Conservation (phyloP, 257 asterid species). For the Ajuga chamaepitys region DNA sequence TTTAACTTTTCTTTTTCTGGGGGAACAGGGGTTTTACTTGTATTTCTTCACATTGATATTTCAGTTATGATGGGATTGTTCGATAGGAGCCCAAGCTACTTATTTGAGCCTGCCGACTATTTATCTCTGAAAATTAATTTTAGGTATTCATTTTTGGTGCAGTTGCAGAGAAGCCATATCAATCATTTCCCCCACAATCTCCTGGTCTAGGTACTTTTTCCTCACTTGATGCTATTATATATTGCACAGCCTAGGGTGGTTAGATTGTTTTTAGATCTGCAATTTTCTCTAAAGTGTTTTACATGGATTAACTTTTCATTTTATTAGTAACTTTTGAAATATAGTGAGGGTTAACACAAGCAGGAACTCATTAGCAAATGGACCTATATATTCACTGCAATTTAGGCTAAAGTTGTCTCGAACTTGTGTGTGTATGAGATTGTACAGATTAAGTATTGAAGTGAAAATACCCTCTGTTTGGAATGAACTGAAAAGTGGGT, state of each 20-base stretch:
- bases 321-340: neutral
- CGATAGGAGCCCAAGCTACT: neutral
- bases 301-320: neutral
- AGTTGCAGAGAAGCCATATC: slow-evolving; percentile 58
- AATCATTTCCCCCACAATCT: slow-evolving; percentile 37
- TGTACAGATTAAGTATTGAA: neutral
- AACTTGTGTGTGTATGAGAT: neutral
- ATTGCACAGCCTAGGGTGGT: neutral
- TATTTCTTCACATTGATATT: no score
- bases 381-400: neutral
- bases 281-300: neutral
- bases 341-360: neutral
- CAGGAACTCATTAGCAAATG: neutral
- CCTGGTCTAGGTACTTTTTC: slow-evolving; percentile 43
- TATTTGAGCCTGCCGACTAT: neutral
- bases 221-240: neutral
- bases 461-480: neutral
- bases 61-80: neutral
- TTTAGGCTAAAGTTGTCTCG: neutral
- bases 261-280: neutral
- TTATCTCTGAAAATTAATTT: neutral
- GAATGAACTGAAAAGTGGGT: neutral
- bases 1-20: neutral
- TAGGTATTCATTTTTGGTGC: neutral
- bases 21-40: no score